phyloP scores from a whole-genome alignment of 148 eudicot genomes.

The Cornus florida region DNA sequence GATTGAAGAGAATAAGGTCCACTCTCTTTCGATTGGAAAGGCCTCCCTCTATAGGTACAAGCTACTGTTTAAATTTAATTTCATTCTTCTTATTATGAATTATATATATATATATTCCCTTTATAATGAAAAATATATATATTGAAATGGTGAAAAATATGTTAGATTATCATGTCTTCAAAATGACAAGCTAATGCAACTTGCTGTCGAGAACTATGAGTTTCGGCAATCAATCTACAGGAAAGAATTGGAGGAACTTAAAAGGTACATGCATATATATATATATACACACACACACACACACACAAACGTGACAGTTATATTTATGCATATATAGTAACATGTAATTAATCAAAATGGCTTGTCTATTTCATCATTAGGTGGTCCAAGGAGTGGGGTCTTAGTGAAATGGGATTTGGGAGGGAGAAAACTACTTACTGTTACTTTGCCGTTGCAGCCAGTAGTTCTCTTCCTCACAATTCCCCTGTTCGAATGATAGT shows the following conservation, averaged over 20 bases:
- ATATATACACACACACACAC: too few species aligned
- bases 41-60: conserved; percentile 31
- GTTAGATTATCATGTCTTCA: conserved; percentile 7
- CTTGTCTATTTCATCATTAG: conserved; percentile 6
- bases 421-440: conserved; percentile 40
- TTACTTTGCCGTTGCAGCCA: conserved; percentile 36
- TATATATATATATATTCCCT: too few species aligned
- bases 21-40: conserved; percentile 30
- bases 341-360: too few species aligned
- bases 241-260: conserved; percentile 36
- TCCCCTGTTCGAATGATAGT: conserved; percentile 28
- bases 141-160: background rate
- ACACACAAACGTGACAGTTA: too few species aligned
- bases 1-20: conserved; percentile 38
- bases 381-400: conserved; percentile 42
- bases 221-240: conserved; percentile 28
- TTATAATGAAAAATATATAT: too few species aligned
- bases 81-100: background rate
- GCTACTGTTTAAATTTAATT: background rate
- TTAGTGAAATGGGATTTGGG: conserved; percentile 46
- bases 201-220: conserved; percentile 35
- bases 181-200: conserved; percentile 27
- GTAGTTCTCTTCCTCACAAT: conserved; percentile 22
- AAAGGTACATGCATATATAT: too few species aligned
- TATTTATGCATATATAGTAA: too few species aligned